These are phyloP conservation scores for Euphorbia corollata DNA, from an alignment of 441 rosid genomes.

Conservation along the genomic window DNA sequence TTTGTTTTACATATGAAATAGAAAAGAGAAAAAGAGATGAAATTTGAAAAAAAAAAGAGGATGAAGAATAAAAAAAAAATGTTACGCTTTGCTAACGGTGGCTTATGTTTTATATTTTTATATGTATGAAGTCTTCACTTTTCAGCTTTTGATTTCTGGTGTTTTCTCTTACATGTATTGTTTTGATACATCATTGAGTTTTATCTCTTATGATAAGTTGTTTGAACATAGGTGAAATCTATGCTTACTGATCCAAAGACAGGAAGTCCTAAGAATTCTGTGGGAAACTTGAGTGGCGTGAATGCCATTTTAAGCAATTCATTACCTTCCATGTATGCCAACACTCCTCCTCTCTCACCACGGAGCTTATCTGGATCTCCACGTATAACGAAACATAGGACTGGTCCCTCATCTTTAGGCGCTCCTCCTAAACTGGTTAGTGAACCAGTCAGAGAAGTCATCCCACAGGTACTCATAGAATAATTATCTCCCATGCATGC, in stretches of 20 bases:
- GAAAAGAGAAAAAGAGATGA: background rate
- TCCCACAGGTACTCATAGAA: conserved; percentile 62
- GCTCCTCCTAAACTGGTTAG: conserved; percentile 60
- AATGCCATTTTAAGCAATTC: conserved; percentile 37
- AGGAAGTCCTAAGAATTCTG: conserved; percentile 48
- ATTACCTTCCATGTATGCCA: conserved; percentile 86
- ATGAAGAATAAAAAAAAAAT: background rate
- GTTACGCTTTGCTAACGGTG: background rate
- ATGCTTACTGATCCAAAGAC: conserved; percentile 62
- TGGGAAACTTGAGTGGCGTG: conserved; percentile 42
- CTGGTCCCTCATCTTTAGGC: conserved; percentile 65
- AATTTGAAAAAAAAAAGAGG: background rate
- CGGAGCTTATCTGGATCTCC: conserved; percentile 84
- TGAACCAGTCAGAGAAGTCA: conserved; percentile 66
- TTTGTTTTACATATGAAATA: background rate
- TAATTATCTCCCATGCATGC: background rate
- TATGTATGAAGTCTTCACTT: background rate
- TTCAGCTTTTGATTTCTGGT: background rate
- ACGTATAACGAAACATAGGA: conserved; percentile 58
- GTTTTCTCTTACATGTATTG: background rate
- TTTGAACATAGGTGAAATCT: conserved; percentile 45
- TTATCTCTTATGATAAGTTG: conserved; percentile 6
- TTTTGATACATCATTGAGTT: background rate
- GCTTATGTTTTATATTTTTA: background rate
- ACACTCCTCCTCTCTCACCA: conserved; percentile 60